phyloP scores from a whole-genome alignment of 257 asterid genomes.

The Parsonsia alboflavescens region DNA sequence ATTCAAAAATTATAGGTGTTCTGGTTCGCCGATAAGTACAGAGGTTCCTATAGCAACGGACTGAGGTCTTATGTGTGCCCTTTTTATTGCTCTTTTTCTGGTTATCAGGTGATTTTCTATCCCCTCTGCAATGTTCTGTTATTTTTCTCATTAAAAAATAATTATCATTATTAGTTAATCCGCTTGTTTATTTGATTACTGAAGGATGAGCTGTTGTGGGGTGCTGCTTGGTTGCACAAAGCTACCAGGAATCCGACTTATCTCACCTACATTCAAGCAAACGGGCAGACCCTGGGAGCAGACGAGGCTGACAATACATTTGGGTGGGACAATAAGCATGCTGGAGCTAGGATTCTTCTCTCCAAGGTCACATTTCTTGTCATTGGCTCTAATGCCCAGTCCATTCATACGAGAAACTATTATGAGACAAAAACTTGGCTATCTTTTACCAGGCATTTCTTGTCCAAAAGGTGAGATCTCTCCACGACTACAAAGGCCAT shows the following conservation, averaged over 20 bases:
- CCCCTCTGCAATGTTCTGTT: background rate
- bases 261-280: slow-evolving; percentile 74
- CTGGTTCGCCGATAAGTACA: slow-evolving; percentile 82
- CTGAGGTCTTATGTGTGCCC: slow-evolving; percentile 74
- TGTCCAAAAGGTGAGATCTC: slow-evolving; percentile 75
- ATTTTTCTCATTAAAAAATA: background rate
- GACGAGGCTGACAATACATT: slow-evolving; percentile 81
- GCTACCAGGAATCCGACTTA: slow-evolving; percentile 74
- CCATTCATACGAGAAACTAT: too few relatives aligned
- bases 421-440: background rate
- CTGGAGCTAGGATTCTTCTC: slow-evolving; percentile 89
- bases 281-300: slow-evolving; percentile 91
- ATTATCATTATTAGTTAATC: background rate
- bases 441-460: slow-evolving; percentile 65
- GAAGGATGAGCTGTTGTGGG: slow-evolving; percentile 97
- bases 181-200: background rate
- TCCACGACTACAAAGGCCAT: slow-evolving; percentile 87
- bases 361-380: slow-evolving; percentile 53
- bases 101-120: slow-evolving; percentile 56
- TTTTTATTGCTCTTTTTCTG: slow-evolving; percentile 84
- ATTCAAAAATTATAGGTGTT: slow-evolving; percentile 54
- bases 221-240: slow-evolving; percentile 94
- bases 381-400: background rate
- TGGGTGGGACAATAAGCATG: slow-evolving; percentile 99
- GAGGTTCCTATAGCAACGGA: slow-evolving; percentile 76